phyloP scores from a whole-genome alignment of 2,329 filamentous ascomycete genomes.

The Zarea fungicola region DNA sequence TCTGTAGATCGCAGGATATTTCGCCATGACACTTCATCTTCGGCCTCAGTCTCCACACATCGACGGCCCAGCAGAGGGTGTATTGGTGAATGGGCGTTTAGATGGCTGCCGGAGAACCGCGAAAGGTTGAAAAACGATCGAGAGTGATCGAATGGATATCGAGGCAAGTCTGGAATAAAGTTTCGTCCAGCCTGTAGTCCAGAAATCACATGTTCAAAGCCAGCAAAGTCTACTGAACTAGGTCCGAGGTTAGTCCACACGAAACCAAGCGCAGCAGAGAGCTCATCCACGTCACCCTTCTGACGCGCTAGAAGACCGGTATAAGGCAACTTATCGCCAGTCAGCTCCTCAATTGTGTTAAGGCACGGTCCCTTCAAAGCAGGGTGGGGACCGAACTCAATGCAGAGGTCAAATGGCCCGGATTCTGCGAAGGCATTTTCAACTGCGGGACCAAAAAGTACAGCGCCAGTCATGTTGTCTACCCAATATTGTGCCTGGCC shows the following conservation, averaged over 20 bases:
- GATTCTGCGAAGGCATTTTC: constrained; percentile 10
- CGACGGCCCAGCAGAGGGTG: constrained; percentile 38
- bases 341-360: constrained; percentile 26
- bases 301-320: constrained; percentile 36
- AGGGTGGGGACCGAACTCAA: constrained; percentile 44
- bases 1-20: constrained; percentile 42
- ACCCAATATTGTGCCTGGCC: constrained; percentile 29
- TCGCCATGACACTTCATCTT: constrained; percentile 35
- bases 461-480: constrained; percentile 29
- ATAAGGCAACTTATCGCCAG: constrained; percentile 32
- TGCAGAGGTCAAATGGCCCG: constrained; percentile 21
- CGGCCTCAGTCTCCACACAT: too few relatives aligned
- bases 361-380: constrained; percentile 38
- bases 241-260: constrained; percentile 12
- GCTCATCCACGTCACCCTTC: constrained; percentile 38
- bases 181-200: constrained; percentile 11
- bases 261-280: constrained; percentile 31
- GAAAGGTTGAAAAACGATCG: too few relatives aligned
- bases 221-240: constrained; percentile 19
- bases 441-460: constrained; percentile 29
- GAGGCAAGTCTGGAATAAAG: too few relatives aligned
- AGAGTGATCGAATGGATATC: too few relatives aligned
- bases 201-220: constrained; percentile 6
- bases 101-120: too few relatives aligned
- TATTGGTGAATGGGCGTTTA: too few relatives aligned